Evolutionary conservation across 78 protist genomes (phyloP).

Genomic region (Protostelium mycophagum): DNA sequence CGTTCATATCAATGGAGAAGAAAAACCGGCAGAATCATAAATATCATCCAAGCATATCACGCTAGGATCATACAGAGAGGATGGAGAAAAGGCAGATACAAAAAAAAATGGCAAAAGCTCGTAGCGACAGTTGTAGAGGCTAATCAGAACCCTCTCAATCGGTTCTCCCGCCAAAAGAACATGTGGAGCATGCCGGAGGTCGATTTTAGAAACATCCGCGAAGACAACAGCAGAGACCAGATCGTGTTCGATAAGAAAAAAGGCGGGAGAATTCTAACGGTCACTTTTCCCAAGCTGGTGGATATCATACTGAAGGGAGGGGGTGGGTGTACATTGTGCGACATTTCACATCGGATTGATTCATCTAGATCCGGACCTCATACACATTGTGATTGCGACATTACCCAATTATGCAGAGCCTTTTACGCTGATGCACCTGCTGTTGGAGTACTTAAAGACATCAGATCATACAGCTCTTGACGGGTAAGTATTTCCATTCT

Average conservation of each 20-base stretch:
- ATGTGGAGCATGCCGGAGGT: no score
- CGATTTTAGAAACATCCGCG: not conserved
- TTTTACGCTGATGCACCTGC: not conserved
- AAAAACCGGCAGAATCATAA: no score
- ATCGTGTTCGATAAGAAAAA: not conserved
- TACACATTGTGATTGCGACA: not conserved
- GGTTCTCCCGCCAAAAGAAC: no score
- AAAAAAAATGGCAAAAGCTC: no score
- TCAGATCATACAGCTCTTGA: not conserved
- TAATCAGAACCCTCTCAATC: no score
- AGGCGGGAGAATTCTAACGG: not conserved
- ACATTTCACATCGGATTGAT: not conserved
- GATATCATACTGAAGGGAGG: not conserved
- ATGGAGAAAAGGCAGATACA: no score
- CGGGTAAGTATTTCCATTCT: no score
- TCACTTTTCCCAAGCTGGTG: not conserved
- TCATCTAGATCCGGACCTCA: not conserved
- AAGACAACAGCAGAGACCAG: not conserved
- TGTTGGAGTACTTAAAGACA: not conserved
- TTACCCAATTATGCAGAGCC: not conserved
- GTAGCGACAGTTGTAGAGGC: no score
- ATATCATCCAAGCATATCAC: no score
- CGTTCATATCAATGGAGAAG: no score
- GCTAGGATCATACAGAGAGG: no score
- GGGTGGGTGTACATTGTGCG: not conserved